Percentiles rank a stretch among this genome's conserved stretches.
These are phyloP conservation scores for Phytophthora vignae DNA, from an alignment of 352 stramenopile species.

Conservation along the genomic window DNA sequence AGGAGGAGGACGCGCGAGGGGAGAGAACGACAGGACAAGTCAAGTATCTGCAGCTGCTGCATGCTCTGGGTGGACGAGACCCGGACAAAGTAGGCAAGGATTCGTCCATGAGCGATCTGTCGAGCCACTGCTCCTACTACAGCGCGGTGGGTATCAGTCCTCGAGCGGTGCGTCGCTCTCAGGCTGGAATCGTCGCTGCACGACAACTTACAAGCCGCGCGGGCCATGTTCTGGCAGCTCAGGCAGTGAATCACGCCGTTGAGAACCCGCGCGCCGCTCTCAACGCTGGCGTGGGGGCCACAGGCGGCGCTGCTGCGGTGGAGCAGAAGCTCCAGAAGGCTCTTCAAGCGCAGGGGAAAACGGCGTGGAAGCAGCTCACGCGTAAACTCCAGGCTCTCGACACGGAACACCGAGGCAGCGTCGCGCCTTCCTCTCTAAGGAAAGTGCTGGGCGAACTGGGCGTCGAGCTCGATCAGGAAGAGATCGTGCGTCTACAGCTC, in stretches of 20 bases:
- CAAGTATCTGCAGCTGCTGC: slow-evolving; percentile 73
- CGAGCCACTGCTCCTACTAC: slow-evolving; percentile 85
- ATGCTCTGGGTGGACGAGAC: slow-evolving; percentile 69
- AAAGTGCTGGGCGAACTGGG: slow-evolving; percentile 73
- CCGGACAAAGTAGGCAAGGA: slow-evolving; percentile 59
- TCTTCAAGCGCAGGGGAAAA: slow-evolving; percentile 56
- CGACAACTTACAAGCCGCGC: slow-evolving; percentile 42
- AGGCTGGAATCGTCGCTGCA: slow-evolving; percentile 22
- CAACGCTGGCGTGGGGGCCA: slow-evolving; percentile 43
- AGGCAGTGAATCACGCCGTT: slow-evolving; percentile 41
- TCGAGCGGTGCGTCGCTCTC: slow-evolving; percentile 43
- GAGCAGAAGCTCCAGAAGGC: slow-evolving; percentile 74
- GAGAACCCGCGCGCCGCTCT: slow-evolving; percentile 32
- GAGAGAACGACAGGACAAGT: slow-evolving; percentile 49
- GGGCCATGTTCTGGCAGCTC: slow-evolving; percentile 47
- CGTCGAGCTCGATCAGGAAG: slow-evolving; percentile 64
- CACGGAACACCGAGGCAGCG: slow-evolving; percentile 55
- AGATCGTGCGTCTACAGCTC: slow-evolving; percentile 68
- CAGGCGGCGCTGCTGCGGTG: slow-evolving; percentile 47
- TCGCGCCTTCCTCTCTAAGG: slow-evolving; percentile 55
- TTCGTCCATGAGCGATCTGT: slow-evolving; percentile 71
- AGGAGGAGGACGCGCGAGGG: slow-evolving; percentile 64
- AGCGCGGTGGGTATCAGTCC: slow-evolving; percentile 73
- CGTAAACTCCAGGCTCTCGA: slow-evolving; percentile 73
- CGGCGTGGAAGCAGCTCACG: slow-evolving; percentile 65